phyloP scores from a whole-genome alignment of 2,329 filamentous ascomycete species.

The Graphilbum ipis-grandicollis region DNA sequence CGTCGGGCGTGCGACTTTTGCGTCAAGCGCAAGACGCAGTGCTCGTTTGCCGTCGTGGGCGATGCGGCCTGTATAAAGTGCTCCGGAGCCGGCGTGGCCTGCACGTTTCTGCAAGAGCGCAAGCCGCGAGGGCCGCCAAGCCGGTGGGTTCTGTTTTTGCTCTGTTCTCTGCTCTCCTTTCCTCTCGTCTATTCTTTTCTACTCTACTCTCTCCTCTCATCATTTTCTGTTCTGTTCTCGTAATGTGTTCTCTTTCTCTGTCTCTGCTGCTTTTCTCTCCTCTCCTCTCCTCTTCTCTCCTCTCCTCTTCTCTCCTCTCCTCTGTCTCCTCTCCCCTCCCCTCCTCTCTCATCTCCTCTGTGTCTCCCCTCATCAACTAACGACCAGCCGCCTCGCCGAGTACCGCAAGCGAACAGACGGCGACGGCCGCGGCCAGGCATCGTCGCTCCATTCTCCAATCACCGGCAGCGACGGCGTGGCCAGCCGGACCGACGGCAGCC shows the following conservation, averaged over 20 bases:
- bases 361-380: not conserved
- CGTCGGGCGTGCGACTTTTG: constrained; percentile 11
- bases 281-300: not conserved
- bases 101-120: constrained; percentile 10
- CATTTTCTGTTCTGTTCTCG: not conserved
- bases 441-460: not conserved
- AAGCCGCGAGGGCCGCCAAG: constrained; percentile 11
- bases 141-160: constrained; percentile 3
- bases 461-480: not conserved
- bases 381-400: not conserved
- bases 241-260: too few species aligned
- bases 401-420: not conserved
- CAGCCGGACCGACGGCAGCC: not conserved
- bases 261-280: too few species aligned
- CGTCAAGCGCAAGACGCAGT: constrained; percentile 9
- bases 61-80: constrained; percentile 7
- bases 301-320: not conserved
- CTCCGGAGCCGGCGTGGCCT: constrained; percentile 7
- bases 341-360: not conserved
- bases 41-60: constrained; percentile 4
- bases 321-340: not conserved
- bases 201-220: too few species aligned
- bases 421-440: not conserved
- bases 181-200: not conserved
- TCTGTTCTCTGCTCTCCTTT: not conserved